These are phyloP conservation scores for Calonectria hawksworthii DNA, from an alignment of 2,329 filamentous ascomycete species.

Conservation along the genomic window DNA sequence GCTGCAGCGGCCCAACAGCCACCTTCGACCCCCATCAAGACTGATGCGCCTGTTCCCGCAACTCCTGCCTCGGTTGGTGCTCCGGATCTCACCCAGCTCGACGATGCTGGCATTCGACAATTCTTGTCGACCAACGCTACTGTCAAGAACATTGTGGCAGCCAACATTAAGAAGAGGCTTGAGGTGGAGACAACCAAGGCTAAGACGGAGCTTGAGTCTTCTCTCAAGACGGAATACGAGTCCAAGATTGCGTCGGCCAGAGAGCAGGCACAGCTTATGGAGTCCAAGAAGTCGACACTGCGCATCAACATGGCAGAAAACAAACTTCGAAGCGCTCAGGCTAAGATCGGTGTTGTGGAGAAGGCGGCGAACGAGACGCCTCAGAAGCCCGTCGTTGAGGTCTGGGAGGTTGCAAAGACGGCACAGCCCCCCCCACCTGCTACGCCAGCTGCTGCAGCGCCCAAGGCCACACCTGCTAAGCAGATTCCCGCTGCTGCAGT, in stretches of 20 bases:
- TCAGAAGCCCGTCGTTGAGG: conserved; percentile 84
- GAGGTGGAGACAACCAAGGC: conserved; percentile 74
- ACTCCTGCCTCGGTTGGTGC: conserved; percentile 52
- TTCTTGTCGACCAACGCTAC: conserved; percentile 70
- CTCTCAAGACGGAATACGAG: conserved; percentile 68
- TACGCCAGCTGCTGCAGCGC: conserved; percentile 34
- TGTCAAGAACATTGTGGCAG: conserved; percentile 69
- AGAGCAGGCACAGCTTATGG: conserved; percentile 78
- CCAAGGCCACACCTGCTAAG: conserved; percentile 41
- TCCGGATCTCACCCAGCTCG: conserved; percentile 62
- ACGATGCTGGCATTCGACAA: conserved; percentile 69
- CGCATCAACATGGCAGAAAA: conserved; percentile 86
- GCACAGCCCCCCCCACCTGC: conserved; percentile 50
- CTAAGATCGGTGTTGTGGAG: conserved; percentile 84
- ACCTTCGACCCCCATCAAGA: conserved; percentile 57
- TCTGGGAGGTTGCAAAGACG: conserved; percentile 84
- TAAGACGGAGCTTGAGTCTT: conserved; percentile 64
- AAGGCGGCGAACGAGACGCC: conserved; percentile 89
- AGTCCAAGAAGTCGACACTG: conserved; percentile 79
- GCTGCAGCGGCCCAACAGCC: conserved; percentile 38
- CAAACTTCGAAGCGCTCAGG: conserved; percentile 72
- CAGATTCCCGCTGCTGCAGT: conserved; percentile 40
- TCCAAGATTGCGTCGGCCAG: conserved; percentile 67
- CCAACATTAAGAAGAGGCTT: conserved; percentile 79
- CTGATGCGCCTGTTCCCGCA: conserved; percentile 52